Conservation (phyloP, 1,284 basidiomycete genomes). For the Serendipita sp. region DNA sequence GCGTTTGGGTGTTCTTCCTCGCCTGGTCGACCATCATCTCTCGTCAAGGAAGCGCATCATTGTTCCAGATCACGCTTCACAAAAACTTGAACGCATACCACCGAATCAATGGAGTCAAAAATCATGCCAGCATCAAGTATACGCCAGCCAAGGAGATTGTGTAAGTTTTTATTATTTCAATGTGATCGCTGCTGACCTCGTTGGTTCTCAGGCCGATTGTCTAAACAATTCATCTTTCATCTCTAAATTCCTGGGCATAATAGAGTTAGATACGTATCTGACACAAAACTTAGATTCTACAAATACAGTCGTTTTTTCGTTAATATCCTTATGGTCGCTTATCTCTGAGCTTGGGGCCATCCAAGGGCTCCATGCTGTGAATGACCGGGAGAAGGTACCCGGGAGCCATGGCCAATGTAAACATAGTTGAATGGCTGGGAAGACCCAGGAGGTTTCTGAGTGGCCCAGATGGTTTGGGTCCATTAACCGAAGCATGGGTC, state of each 20-base stretch:
- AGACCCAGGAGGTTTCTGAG: no score
- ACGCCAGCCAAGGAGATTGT: constrained; percentile 9
- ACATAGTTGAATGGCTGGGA: no score
- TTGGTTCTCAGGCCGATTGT: background rate
- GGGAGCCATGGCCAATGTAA: no score
- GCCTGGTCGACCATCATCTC: constrained; percentile 64
- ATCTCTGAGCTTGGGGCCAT: no score
- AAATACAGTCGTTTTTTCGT: background rate
- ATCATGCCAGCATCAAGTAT: constrained; percentile 30
- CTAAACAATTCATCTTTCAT: background rate
- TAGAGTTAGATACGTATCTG: background rate
- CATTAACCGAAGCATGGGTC: no score
- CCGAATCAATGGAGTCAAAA: constrained; percentile 65
- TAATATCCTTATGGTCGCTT: background rate
- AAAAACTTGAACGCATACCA: constrained; percentile 96
- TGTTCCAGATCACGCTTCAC: constrained; percentile 93
- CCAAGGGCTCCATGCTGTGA: no score
- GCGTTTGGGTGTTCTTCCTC: constrained; percentile 84
- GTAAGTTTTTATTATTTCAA: constrained; percentile 2
- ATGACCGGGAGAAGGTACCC: no score
- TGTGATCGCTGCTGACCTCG: background rate
- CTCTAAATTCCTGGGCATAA: background rate
- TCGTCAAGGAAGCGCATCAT: constrained; percentile 70
- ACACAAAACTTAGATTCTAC: background rate
- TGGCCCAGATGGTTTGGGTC: no score